Evolutionary conservation across 192 early-diverging fungal species (phyloP).

Genomic region (Podila clonocystis): DNA sequence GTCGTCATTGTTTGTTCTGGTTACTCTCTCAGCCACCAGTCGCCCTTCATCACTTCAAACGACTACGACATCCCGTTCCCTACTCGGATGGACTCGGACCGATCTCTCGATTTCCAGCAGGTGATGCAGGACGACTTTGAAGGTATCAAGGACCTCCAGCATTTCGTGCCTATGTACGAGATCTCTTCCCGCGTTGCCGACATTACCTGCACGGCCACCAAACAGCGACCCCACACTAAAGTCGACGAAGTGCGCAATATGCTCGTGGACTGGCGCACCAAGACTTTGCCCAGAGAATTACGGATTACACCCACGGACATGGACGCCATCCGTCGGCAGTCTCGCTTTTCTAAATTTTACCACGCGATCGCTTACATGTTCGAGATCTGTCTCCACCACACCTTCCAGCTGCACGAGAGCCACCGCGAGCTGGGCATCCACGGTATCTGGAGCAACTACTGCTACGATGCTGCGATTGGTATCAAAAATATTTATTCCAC

Average conservation of each 20-base stretch:
- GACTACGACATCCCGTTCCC: conserved; percentile 48
- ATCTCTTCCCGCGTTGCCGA: conserved; percentile 33
- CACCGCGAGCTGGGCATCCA: conserved; percentile 33
- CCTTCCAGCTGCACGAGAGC: conserved; percentile 44
- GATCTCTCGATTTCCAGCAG: conserved; percentile 12
- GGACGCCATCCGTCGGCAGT: conserved; percentile 21
- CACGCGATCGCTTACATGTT: conserved; percentile 44
- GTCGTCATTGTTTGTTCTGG: conserved; percentile 47
- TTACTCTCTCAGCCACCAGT: conserved; percentile 48
- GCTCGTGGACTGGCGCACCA: conserved; percentile 33
- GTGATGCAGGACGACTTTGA: conserved; percentile 37
- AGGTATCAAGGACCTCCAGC: conserved; percentile 29
- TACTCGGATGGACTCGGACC: conserved; percentile 11
- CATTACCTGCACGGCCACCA: conserved; percentile 42
- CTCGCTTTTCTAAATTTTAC: conserved; percentile 46
- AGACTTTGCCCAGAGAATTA: conserved; percentile 17
- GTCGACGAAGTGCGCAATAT: conserved; percentile 33
- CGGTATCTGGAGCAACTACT: conserved; percentile 38
- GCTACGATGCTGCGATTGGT: conserved; percentile 34
- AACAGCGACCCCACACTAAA: conserved; percentile 35
- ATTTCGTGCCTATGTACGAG: conserved; percentile 47
- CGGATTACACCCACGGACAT: conserved; percentile 30
- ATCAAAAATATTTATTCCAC: conserved; percentile 44
- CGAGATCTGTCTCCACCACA: conserved; percentile 43
- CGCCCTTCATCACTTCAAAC: conserved; percentile 45